Evolutionary conservation across 78 protist species (phyloP), one percentile per base, ranked within the genome.

Genomic region (Isochrysis galbana): DNA sequence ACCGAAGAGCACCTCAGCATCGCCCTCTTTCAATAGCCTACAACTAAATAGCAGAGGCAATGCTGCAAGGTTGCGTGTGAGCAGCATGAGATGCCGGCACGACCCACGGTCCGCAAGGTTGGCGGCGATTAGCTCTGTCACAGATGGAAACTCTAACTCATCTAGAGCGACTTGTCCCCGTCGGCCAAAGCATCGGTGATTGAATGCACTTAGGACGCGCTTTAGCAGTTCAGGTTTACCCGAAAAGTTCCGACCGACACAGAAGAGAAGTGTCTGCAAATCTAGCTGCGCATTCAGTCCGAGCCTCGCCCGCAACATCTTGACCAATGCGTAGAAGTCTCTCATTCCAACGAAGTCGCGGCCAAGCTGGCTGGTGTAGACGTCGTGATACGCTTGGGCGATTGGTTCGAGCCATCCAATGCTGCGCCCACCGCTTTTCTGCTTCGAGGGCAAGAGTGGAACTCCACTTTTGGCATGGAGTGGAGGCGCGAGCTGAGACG

Each of bases 321-420:
- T 94, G 47, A 55, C 10, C 21, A 90, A 26, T 38, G 26, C 0
- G 88, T 93, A 96, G 55, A 48, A 95, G 34, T 96, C 97, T 29
- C 97, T 89, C 74, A 95, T 74, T n/a, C 96, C 97, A 21, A 41
- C 2, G 26, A 91, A 96, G 61, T 95, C 91, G 48, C 69, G 70
- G 21, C 47, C 55, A 25, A 19, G 2, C 93, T 95, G 95, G 34
- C 25, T 2, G 22, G 1, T 23, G 92, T 91, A 94, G 38, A 84
- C 87, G 29, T 14, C 2, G 70, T 80, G 41, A 91, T 94, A 91
- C 21, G 93, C 74, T 1, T 2, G 84, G 34, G 89, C 67, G 1
- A 48, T 39, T 44, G 36, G 22, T 5, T 23, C 10, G 14, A 74
- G 77, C 51, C 86, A 55, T 25, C 41, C 34, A 11, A 7, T 7